phyloP scores from a whole-genome alignment of 768 basidiomycete genomes.

The Suillus placidus region DNA sequence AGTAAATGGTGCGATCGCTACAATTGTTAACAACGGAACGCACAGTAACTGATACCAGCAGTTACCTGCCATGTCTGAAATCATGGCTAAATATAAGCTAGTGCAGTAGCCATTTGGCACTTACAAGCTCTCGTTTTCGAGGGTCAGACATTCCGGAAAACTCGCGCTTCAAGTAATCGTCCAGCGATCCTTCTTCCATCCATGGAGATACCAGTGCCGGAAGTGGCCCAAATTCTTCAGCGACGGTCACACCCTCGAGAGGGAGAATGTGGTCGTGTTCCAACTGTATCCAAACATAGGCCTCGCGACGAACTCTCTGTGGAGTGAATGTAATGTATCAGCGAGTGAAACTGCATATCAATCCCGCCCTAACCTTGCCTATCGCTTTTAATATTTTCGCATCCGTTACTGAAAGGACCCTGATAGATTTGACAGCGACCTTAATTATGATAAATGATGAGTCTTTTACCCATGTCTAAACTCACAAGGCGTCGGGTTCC shows the following conservation, averaged over 20 bases:
- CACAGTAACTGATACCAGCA: slow-evolving; percentile 27
- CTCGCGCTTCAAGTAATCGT: not conserved
- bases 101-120: not conserved
- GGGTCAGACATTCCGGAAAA: not conserved
- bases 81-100: not conserved
- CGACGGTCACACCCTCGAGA: slow-evolving; percentile 27
- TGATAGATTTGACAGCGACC: slow-evolving; percentile 15
- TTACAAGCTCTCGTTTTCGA: not conserved
- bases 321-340: slow-evolving; percentile 7
- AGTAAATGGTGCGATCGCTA: not conserved
- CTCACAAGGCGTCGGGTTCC: not conserved
- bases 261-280: slow-evolving; percentile 34
- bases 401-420: not conserved
- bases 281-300: slow-evolving; percentile 36
- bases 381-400: not conserved
- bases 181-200: slow-evolving; percentile 34
- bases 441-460: not conserved
- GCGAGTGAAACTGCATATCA: not conserved
- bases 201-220: slow-evolving; percentile 27
- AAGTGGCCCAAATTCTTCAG: slow-evolving; percentile 15
- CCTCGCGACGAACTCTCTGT: slow-evolving; percentile 33
- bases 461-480: not conserved
- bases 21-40: not conserved
- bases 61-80: slow-evolving; percentile 9
- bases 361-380: not conserved